phyloP scores from a whole-genome alignment of 768 basidiomycete genomes.

The Rhizopogon vesiculosus region DNA sequence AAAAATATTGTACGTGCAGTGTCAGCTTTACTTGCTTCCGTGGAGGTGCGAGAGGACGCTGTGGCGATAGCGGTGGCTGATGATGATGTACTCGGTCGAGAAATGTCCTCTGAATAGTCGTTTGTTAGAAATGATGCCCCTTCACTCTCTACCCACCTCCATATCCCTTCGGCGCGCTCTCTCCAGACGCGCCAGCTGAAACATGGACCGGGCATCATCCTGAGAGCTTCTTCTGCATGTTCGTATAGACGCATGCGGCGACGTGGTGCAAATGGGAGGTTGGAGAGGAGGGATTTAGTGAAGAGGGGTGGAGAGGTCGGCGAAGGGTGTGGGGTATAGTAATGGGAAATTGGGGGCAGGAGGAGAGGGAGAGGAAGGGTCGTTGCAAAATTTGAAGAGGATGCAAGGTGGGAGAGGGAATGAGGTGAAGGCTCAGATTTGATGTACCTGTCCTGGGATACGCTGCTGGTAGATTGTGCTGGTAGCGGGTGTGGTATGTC shows the following conservation, averaged over 20 bases:
- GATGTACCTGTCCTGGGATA: slow-evolving; percentile 15
- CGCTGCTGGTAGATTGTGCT: slow-evolving; percentile 10
- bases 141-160: slow-evolving; percentile 34
- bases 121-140: slow-evolving; percentile 4
- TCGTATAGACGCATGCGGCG: slow-evolving; percentile 33
- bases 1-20: slow-evolving; percentile 29
- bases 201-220: slow-evolving; percentile 37
- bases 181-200: slow-evolving; percentile 46
- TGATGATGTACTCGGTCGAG: neutral
- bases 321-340: slow-evolving; percentile 19
- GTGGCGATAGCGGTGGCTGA: neutral
- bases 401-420: slow-evolving; percentile 9
- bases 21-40: slow-evolving; percentile 15
- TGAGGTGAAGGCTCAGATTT: slow-evolving; percentile 32
- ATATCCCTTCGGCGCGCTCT: slow-evolving; percentile 39
- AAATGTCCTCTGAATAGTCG: neutral
- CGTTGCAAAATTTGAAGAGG: slow-evolving; percentile 11
- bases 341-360: slow-evolving; percentile 13
- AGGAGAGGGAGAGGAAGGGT: slow-evolving; percentile 20
- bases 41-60: slow-evolving; percentile 3
- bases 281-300: slow-evolving; percentile 31
- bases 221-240: slow-evolving; percentile 37
- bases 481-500: slow-evolving; percentile 26
- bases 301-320: slow-evolving; percentile 25
- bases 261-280: slow-evolving; percentile 36